A percentile compares a stretch with the other conserved stretches of the same genome.
Conservation (phyloP, 495 filamentous ascomycete species). For the Xylona heveae region DNA sequence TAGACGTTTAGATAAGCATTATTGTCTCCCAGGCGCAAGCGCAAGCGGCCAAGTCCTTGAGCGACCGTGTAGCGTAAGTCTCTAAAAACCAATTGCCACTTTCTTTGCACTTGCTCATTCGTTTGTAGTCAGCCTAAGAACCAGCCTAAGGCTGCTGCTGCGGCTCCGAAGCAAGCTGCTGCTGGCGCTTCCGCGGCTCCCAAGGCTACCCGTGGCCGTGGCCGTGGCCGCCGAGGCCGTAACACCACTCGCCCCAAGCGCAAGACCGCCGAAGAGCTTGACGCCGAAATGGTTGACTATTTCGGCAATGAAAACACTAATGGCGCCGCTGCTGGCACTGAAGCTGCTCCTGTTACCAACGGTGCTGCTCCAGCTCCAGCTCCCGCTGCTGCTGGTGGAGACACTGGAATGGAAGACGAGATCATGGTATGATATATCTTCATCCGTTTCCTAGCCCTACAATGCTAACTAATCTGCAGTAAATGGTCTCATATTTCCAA, state of each 20-base stretch:
- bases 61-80: slow-evolving; percentile 64
- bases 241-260: slow-evolving; percentile 46
- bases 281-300: slow-evolving; percentile 89
- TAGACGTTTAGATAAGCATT: no score
- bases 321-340: slow-evolving; percentile 17
- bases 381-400: no score
- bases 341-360: slow-evolving; percentile 21
- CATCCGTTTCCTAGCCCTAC: no score
- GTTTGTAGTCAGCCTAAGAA: slow-evolving; percentile 37
- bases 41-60: slow-evolving; percentile 55
- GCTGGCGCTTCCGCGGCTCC: slow-evolving; percentile 33
- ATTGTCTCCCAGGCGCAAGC: no score
- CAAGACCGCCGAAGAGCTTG: slow-evolving; percentile 79
- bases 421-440: no score
- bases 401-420: slow-evolving; percentile 24
- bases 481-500: no score
- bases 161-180: slow-evolving; percentile 53
- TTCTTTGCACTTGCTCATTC: slow-evolving; percentile 3
- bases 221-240: slow-evolving; percentile 23
- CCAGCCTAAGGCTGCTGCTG: slow-evolving; percentile 38
- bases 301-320: slow-evolving; percentile 28
- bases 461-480: no score
- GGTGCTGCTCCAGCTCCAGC: slow-evolving; percentile 17
- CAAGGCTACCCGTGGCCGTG: slow-evolving; percentile 21
- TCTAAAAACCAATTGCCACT: background rate